Evolutionary conservation across 352 stramenopile species (phyloP).

Genomic region (Phytophthora melonis): DNA sequence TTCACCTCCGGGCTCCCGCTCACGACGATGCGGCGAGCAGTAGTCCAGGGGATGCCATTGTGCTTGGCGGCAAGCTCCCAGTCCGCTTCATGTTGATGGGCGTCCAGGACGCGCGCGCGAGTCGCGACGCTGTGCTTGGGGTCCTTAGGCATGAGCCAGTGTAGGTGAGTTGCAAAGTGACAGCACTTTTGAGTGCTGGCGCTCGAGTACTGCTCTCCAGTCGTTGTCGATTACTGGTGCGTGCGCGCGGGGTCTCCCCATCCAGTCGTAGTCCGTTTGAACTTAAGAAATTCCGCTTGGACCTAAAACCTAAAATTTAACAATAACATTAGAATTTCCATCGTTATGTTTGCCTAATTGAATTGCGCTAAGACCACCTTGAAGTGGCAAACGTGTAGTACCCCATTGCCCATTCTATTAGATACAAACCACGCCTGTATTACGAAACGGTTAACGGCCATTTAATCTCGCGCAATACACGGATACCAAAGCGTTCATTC

Average conservation of each 20-base stretch:
- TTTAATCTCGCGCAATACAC: too few relatives aligned
- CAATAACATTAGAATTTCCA: too few relatives aligned
- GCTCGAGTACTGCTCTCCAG: background rate
- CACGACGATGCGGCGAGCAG: slow-evolving; percentile 1
- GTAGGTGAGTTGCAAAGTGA: background rate
- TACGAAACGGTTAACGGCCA: too few relatives aligned
- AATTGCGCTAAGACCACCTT: too few relatives aligned
- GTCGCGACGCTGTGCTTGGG: background rate
- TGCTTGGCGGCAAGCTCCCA: slow-evolving; percentile 1
- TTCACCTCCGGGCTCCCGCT: background rate
- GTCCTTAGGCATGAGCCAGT: background rate
- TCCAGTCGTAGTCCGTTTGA: background rate
- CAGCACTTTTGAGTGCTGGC: background rate
- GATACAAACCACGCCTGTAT: too few relatives aligned
- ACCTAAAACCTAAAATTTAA: background rate
- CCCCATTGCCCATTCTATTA: too few relatives aligned
- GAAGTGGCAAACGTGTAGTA: too few relatives aligned
- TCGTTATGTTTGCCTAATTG: too few relatives aligned
- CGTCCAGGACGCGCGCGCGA: background rate
- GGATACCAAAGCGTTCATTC: too few relatives aligned
- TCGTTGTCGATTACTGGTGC: background rate
- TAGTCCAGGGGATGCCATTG: background rate
- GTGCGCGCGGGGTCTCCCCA: too few relatives aligned
- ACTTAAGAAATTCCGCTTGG: background rate
- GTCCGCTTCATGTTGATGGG: background rate